Evolutionary conservation across 208 protist genomes (phyloP), one percentile per base, ranked within the genome.

Genomic region (Wallacemonas collosoma): DNA sequence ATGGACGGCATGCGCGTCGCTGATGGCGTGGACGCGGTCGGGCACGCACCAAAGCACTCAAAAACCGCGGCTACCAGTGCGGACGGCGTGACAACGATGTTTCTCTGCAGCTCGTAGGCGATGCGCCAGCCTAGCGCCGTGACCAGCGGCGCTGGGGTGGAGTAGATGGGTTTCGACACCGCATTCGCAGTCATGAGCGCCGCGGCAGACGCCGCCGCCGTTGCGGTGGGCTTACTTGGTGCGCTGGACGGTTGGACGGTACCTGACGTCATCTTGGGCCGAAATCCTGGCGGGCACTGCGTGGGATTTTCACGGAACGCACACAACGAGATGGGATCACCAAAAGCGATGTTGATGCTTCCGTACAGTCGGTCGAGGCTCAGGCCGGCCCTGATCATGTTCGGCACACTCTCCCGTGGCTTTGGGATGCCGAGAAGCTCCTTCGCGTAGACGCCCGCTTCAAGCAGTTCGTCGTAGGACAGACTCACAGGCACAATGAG

Each of bases 391-490:
- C 82, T 82, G 47, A 95, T 17, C 68, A 96, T 81, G 76, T 95
- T 95, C n/a, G 54, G 44, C 39, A 96, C 40, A 60, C 41, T 95
- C 70, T 97, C 93, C 41, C 68, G 77, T 1, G 90, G 93, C 63
- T 97, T 97, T 12, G 86, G 81, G n/a, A 90, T 73, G 15, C 94
- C 94, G 1, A 96, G 81, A 40, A 97, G 79, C 80, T 98, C 93
- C n/a, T 86, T 65, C n/a, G 85, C 87, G 72, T 95, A 95, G 62
- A 93, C 68, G 36, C 79, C 79, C 9, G 78, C 80, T 77, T 98
- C 94, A 14, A 97, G 72, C 57, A 97, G 73, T 72, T 95, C 87
- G 72, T 98, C 94, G 67, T 98, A 98, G 12, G 88, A 94, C 12
- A 98, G 72, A 45, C 85, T 89, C 9, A 98, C 82, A 2, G 93